phyloP scores from a whole-genome alignment of 2,329 filamentous ascomycete genomes.

The Pseudopyricularia javanii region DNA sequence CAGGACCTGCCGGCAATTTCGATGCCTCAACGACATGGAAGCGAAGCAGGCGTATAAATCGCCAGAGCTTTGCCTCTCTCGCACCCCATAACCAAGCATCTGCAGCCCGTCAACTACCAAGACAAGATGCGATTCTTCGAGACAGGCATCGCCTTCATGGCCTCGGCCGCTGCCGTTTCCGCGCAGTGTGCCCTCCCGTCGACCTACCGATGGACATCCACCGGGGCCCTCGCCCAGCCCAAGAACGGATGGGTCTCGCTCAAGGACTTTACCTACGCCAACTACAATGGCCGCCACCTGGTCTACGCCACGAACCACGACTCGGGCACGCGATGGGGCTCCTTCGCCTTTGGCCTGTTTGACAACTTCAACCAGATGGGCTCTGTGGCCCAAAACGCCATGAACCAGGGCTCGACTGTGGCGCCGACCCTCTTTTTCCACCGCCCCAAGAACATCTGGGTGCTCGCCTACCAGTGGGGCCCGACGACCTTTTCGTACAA shows the following conservation, averaged over 20 bases:
- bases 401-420: slow-evolving; percentile 36
- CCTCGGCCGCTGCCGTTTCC: slow-evolving; percentile 7
- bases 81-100: neutral
- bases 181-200: slow-evolving; percentile 37
- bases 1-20: too few relatives aligned
- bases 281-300: slow-evolving; percentile 45
- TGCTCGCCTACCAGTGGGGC: slow-evolving; percentile 57
- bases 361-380: slow-evolving; percentile 25
- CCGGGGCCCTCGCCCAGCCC: slow-evolving; percentile 34
- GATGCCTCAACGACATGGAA: too few relatives aligned
- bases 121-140: slow-evolving; percentile 2
- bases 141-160: slow-evolving; percentile 7
- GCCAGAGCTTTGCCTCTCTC: neutral
- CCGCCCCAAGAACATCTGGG: slow-evolving; percentile 45
- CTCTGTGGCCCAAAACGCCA: slow-evolving; percentile 16
- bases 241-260: slow-evolving; percentile 40
- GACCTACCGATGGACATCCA: slow-evolving; percentile 42
- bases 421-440: slow-evolving; percentile 55
- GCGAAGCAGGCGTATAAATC: too few relatives aligned
- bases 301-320: slow-evolving; percentile 41
- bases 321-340: slow-evolving; percentile 33
- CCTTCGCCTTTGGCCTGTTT: slow-evolving; percentile 45
- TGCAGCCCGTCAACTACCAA: too few relatives aligned
- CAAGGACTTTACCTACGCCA: slow-evolving; percentile 48
- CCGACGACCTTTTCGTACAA: slow-evolving; percentile 44